Evolutionary conservation across 257 asterid species (phyloP).

Genomic region (Henckelia pumila): DNA sequence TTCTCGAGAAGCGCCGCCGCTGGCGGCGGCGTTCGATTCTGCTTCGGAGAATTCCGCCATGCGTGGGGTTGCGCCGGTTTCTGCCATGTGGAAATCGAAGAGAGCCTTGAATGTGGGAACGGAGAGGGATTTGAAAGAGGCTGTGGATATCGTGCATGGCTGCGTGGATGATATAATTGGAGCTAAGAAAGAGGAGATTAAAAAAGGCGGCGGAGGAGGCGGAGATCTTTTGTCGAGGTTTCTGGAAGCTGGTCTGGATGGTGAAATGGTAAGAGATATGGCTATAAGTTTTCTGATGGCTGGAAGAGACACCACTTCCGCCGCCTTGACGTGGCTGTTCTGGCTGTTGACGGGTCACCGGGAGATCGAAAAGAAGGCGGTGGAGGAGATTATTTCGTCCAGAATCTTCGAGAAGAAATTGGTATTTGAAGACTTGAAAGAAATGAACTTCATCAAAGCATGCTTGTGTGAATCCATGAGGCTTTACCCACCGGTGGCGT

Average conservation of each 20-base stretch:
- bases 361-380: slow-evolving; percentile 28
- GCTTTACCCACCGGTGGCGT: slow-evolving; percentile 93
- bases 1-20: slow-evolving; percentile 35
- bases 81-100: slow-evolving; percentile 54
- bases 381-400: slow-evolving; percentile 31
- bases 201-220: not conserved
- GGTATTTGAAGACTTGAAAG: slow-evolving; percentile 38
- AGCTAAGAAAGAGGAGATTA: slow-evolving; percentile 24
- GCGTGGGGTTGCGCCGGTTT: slow-evolving; percentile 53
- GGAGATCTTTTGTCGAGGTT: slow-evolving; percentile 49
- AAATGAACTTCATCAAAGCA: slow-evolving; percentile 47
- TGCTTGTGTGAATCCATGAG: slow-evolving; percentile 75
- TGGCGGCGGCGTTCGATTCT: slow-evolving; percentile 53
- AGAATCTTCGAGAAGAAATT: not conserved
- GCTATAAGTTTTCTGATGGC: slow-evolving; percentile 52
- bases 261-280: slow-evolving; percentile 45
- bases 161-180: slow-evolving; percentile 40
- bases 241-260: slow-evolving; percentile 37
- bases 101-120: slow-evolving; percentile 46
- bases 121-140: slow-evolving; percentile 46
- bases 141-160: slow-evolving; percentile 36
- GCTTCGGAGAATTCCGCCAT: slow-evolving; percentile 51
- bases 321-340: slow-evolving; percentile 64
- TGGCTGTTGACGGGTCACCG: slow-evolving; percentile 48
- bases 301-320: slow-evolving; percentile 64